phyloP scores from a whole-genome alignment of 495 filamentous ascomycete species.

The Penicillium canariense region DNA sequence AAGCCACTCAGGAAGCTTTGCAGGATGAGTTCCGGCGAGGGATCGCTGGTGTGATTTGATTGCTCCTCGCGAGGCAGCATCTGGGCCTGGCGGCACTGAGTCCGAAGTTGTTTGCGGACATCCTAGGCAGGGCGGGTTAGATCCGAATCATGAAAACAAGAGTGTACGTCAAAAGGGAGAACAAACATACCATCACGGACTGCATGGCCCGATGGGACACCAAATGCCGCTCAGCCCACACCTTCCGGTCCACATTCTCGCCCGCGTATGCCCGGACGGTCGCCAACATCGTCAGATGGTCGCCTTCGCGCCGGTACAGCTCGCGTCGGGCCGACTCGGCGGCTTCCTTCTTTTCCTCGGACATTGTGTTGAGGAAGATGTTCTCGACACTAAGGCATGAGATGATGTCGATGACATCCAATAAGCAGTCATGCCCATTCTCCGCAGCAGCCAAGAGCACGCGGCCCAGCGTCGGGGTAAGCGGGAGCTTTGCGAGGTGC shows the following conservation, averaged over 20 bases:
- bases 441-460: conserved; percentile 79
- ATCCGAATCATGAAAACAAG: neutral
- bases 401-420: conserved; percentile 89
- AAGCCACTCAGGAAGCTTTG: conserved; percentile 84
- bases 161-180: neutral
- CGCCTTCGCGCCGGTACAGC: conserved; percentile 78
- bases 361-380: conserved; percentile 75
- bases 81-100: conserved; percentile 54
- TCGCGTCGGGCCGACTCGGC: conserved; percentile 70
- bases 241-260: conserved; percentile 68
- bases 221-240: conserved; percentile 75
- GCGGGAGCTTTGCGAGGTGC: conserved; percentile 77
- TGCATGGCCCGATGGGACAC: conserved; percentile 83
- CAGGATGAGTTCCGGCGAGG: conserved; percentile 54
- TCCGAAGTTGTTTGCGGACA: conserved; percentile 82
- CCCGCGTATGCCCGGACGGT: conserved; percentile 78
- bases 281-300: conserved; percentile 81
- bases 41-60: conserved; percentile 17
- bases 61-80: conserved; percentile 28
- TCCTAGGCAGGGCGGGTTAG: conserved; percentile 49
- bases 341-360: conserved; percentile 78
- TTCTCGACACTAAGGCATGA: conserved; percentile 85
- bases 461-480: conserved; percentile 77
- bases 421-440: conserved; percentile 64
- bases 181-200: conserved; percentile 61